Evolutionary conservation across 129 eudicot genomes (phyloP).

Genomic region (Solidago caesia): DNA sequence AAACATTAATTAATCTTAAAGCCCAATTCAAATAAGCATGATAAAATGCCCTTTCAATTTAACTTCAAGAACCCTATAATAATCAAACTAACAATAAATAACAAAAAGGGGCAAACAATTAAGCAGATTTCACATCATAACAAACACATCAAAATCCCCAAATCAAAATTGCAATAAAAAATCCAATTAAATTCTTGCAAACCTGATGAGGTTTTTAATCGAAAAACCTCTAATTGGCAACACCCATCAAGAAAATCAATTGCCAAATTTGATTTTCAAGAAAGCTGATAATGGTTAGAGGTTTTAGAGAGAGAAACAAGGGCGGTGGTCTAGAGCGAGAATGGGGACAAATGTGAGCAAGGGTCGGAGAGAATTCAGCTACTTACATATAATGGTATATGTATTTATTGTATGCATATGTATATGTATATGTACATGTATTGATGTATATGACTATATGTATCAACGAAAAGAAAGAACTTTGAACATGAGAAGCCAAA

Average conservation of each 20-base stretch:
- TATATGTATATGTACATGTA: background rate
- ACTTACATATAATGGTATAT: background rate
- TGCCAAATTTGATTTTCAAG: conserved; percentile 31
- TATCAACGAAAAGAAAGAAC: conserved; percentile 23
- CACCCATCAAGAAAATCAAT: conserved; percentile 35
- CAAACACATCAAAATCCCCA: conserved; percentile 28
- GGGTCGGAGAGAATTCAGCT: conserved; percentile 76
- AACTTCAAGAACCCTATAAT: conserved; percentile 50
- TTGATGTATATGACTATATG: too few species aligned
- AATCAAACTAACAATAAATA: conserved; percentile 25
- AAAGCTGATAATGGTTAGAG: conserved; percentile 30
- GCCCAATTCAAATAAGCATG: conserved; percentile 23
- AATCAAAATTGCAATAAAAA: conserved; percentile 33
- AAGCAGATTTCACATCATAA: conserved; percentile 2
- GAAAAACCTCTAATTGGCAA: conserved; percentile 33
- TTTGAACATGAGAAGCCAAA: conserved; percentile 23
- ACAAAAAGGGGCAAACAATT: conserved; percentile 13
- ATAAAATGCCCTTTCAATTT: conserved; percentile 35
- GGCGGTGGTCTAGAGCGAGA: conserved; percentile 25
- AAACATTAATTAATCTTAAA: conserved; percentile 32
- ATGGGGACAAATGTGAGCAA: conserved; percentile 46
- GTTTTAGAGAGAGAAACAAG: conserved; percentile 24
- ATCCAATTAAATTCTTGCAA: conserved; percentile 36
- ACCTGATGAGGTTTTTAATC: conserved; percentile 42
- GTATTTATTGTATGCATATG: too few species aligned